Percentiles rank a stretch among this genome's conserved stretches.
These are phyloP conservation scores for Pyrenopolyporus hunteri DNA, from an alignment of 495 filamentous ascomycete species.

Conservation along the genomic window DNA sequence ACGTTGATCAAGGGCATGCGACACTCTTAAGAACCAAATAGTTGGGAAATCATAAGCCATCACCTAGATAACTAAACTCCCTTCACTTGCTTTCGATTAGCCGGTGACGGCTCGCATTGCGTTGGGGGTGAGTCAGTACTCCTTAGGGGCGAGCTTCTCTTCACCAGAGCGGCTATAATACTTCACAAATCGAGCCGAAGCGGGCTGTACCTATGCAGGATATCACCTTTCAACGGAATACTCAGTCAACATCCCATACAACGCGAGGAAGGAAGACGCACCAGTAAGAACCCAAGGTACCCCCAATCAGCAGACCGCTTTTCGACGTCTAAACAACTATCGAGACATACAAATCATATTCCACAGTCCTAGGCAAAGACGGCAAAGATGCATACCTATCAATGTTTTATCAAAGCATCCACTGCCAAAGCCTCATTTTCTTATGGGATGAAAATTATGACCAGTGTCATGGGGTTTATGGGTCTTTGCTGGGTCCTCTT, in stretches of 20 bases:
- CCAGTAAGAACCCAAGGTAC: too few relatives aligned
- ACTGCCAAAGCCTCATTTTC: too few relatives aligned
- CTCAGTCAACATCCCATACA: too few relatives aligned
- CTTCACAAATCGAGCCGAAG: conserved; percentile 3
- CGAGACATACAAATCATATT: too few relatives aligned
- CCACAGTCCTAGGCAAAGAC: background rate
- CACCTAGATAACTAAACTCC: background rate
- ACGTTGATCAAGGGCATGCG: too few relatives aligned
- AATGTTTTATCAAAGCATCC: conserved; percentile 16
- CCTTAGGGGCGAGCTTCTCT: conserved; percentile 10
- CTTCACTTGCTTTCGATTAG: background rate
- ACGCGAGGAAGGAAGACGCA: too few relatives aligned
- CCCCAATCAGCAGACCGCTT: too few relatives aligned
- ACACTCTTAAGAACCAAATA: too few relatives aligned
- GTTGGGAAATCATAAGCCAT: too few relatives aligned
- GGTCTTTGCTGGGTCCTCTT: conserved; percentile 12
- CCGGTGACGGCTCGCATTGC: conserved; percentile 13
- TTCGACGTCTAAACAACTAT: too few relatives aligned
- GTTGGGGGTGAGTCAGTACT: conserved; percentile 16
- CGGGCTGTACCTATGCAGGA: conserved; percentile 1
- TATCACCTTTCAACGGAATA: conserved; percentile 19
- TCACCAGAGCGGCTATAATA: background rate
- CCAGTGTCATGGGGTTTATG: conserved; percentile 15
- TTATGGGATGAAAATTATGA: conserved; percentile 7
- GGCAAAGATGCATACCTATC: conserved; percentile 4